These are phyloP conservation scores for Leishmania aethiopica DNA, from an alignment of 208 protist species.

Conservation along the genomic window DNA sequence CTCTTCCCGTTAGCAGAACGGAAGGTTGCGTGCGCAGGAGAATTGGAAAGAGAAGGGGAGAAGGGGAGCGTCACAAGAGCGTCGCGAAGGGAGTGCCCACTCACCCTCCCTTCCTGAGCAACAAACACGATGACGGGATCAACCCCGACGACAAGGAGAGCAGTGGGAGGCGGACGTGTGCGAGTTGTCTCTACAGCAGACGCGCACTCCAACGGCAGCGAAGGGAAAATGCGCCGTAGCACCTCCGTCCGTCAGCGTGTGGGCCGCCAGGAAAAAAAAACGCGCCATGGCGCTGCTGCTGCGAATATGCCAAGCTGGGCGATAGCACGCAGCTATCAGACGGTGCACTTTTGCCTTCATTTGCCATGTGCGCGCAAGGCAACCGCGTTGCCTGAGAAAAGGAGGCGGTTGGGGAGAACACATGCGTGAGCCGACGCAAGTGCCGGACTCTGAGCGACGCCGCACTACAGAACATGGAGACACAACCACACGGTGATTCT, in stretches of 20 bases:
- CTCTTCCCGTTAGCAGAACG: neutral
- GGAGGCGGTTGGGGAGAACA: neutral
- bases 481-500: neutral
- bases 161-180: neutral
- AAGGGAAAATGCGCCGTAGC: neutral
- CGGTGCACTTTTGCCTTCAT: neutral
- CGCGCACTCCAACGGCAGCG: constrained; percentile 4
- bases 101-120: neutral
- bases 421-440: neutral
- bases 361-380: neutral
- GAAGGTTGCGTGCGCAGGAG: neutral
- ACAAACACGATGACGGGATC: neutral
- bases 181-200: neutral
- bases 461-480: no score
- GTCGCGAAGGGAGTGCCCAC: neutral
- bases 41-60: neutral
- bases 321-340: neutral
- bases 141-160: neutral
- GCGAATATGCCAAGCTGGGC: no score
- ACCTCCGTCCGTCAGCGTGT: neutral
- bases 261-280: neutral
- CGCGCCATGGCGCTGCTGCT: neutral
- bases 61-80: neutral
- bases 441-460: neutral
- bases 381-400: neutral